A percentile compares a stretch with the other conserved stretches of the same genome.
phyloP scores from a whole-genome alignment of 169 alveolate species.

The Plasmodium berghei region DNA sequence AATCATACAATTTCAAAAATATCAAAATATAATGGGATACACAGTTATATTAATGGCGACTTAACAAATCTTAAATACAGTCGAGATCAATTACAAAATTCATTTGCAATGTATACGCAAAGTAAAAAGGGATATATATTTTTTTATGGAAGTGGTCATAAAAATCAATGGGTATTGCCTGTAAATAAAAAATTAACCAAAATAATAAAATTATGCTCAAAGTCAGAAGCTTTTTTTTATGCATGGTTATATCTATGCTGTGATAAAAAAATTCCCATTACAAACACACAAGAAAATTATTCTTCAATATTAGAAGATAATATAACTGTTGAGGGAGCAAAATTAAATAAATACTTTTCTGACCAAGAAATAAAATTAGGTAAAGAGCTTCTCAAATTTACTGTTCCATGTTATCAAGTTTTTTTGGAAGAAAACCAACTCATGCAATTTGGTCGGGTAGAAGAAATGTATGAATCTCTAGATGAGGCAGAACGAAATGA shows the following conservation, averaged over 20 bases:
- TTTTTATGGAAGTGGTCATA: conserved; percentile 82
- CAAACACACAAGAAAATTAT: conserved; percentile 45
- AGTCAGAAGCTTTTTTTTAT: conserved; percentile 80
- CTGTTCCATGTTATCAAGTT: conserved; percentile 48
- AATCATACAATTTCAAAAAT: background rate
- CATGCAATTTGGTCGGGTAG: conserved; percentile 5
- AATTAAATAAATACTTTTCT: conserved; percentile 25
- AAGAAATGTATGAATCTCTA: background rate
- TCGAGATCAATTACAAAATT: conserved; percentile 25
- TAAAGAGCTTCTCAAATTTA: conserved; percentile 38
- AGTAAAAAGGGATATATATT: conserved; percentile 63
- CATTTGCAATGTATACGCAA: conserved; percentile 49
- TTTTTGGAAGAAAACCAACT: conserved; percentile 30
- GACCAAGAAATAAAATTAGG: conserved; percentile 12
- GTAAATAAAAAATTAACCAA: conserved; percentile 55
- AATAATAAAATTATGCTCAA: conserved; percentile 77
- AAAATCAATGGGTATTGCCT: conserved; percentile 82
- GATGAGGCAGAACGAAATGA: background rate
- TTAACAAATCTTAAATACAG: conserved; percentile 47
- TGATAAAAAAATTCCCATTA: conserved; percentile 48
- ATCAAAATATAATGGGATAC: background rate
- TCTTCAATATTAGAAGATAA: conserved; percentile 71
- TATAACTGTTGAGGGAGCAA: conserved; percentile 22
- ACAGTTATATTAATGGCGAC: conserved; percentile 5
- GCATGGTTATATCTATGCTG: conserved; percentile 80